These are phyloP conservation scores for Pichia rugopelliculosa DNA, from an alignment of 805 yeast genomes.

Conservation along the genomic window DNA sequence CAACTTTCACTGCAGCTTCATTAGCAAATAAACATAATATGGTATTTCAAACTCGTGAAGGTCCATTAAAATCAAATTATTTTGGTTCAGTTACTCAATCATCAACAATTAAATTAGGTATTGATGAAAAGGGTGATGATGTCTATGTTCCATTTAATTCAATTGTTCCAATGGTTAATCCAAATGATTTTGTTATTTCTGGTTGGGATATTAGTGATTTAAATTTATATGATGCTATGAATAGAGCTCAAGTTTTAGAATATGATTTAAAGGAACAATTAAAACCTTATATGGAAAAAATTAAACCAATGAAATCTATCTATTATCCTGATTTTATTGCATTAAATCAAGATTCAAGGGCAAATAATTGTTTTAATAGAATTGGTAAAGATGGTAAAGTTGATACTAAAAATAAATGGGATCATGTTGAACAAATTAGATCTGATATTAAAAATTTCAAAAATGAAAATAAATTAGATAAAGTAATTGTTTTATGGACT, in stretches of 20 bases:
- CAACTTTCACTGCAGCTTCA: slow-evolving; percentile 79
- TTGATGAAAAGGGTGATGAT: slow-evolving; percentile 75
- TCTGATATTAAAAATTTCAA: slow-evolving; percentile 77
- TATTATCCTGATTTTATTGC: slow-evolving; percentile 97
- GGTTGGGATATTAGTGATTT: slow-evolving; percentile 91
- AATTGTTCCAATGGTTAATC: slow-evolving; percentile 79
- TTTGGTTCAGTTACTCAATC: slow-evolving; percentile 94
- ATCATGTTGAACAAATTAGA: slow-evolving; percentile 80
- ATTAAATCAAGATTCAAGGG: slow-evolving; percentile 86
- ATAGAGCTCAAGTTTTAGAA: slow-evolving; percentile 81
- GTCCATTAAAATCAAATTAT: slow-evolving; percentile 65
- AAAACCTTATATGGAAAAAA: slow-evolving; percentile 50
- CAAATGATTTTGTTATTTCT: slow-evolving; percentile 81
- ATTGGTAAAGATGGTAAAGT: slow-evolving; percentile 39
- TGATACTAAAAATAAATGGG: slow-evolving; percentile 66
- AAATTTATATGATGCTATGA: slow-evolving; percentile 70
- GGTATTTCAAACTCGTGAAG: slow-evolving; percentile 75
- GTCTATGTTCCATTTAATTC: slow-evolving; percentile 90
- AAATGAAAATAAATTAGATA: slow-evolving; percentile 62
- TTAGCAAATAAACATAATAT: slow-evolving; percentile 79
- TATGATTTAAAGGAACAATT: slow-evolving; percentile 75
- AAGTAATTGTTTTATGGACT: slow-evolving; percentile 90
- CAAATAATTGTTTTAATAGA: slow-evolving; percentile 74
- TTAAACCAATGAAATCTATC: slow-evolving; percentile 72
- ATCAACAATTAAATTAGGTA: slow-evolving; percentile 82